Percentiles rank a stretch among this genome's conserved stretches.
These are phyloP conservation scores for Chalciporus sp. DNA, from an alignment of 1,284 basidiomycete genomes.

Conservation along the genomic window DNA sequence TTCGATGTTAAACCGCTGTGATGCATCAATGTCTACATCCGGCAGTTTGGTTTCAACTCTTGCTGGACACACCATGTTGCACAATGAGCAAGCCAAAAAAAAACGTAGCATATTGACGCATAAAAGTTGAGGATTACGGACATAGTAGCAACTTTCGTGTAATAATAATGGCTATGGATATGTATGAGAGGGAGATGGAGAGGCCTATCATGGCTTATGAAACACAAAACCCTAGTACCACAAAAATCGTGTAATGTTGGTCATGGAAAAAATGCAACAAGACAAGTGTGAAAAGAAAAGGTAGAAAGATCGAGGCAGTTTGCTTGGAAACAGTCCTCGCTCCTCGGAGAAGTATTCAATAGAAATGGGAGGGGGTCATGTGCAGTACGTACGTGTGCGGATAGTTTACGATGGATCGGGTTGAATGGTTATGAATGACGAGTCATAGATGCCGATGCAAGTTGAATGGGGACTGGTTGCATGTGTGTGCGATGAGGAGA, in stretches of 20 bases:
- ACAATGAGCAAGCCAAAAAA: neutral
- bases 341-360: constrained; percentile 16
- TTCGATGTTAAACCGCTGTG: too few relatives aligned
- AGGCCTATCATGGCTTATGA: constrained; percentile 9
- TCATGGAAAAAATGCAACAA: constrained; percentile 7
- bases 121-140: constrained; percentile 17
- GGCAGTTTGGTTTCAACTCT: neutral
- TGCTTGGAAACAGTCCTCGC: constrained; percentile 8
- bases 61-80: neutral
- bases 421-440: constrained; percentile 16
- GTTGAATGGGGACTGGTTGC: constrained; percentile 4
- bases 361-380: constrained; percentile 31
- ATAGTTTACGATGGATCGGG: constrained; percentile 22
- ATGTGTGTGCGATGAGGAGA: constrained; percentile 1
- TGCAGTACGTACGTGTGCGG: constrained; percentile 32
- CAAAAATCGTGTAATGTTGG: constrained; percentile 2
- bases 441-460: constrained; percentile 31
- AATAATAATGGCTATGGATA: constrained; percentile 25
- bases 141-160: constrained; percentile 20
- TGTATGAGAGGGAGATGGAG: constrained; percentile 12
- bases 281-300: neutral
- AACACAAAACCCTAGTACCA: constrained; percentile 15
- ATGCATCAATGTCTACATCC: neutral
- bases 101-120: constrained; percentile 26
- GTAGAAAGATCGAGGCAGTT: neutral